phyloP scores from a whole-genome alignment of 2,329 filamentous ascomycete species.

The Cladophialophora immunda region DNA sequence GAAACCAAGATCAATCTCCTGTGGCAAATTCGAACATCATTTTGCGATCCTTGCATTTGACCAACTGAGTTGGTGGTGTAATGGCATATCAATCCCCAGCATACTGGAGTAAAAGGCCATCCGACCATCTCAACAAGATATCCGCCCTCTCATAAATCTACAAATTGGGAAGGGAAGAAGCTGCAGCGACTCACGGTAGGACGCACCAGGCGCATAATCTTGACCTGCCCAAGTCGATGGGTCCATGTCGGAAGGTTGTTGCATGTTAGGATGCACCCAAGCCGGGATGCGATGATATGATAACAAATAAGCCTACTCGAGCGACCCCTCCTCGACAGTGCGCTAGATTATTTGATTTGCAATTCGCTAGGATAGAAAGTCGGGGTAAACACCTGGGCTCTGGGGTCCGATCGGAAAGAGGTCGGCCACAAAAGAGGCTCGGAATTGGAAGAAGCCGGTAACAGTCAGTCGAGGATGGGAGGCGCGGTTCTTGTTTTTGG shows the following conservation, averaged over 20 bases:
- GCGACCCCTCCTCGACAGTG: neutral
- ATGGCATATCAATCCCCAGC: neutral
- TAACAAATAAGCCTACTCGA: conserved; percentile 20
- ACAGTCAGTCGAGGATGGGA: conserved; percentile 20
- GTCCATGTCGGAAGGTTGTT: conserved; percentile 34
- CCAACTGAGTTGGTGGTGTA: neutral
- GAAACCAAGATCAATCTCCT: neutral
- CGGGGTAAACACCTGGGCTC: conserved; percentile 3
- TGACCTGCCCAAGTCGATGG: conserved; percentile 29
- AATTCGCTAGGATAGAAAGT: conserved; percentile 3
- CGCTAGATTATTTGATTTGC: neutral
- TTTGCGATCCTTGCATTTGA: neutral
- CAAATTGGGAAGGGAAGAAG: neutral
- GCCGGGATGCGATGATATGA: conserved; percentile 27
- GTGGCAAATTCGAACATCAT: neutral
- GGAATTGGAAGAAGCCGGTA: conserved; percentile 18
- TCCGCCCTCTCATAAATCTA: neutral
- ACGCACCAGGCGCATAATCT: conserved; percentile 29
- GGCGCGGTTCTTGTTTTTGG: conserved; percentile 4
- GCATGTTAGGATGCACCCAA: conserved; percentile 29
- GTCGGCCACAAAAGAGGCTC: conserved; percentile 6
- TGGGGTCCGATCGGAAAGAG: conserved; percentile 7
- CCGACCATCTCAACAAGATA: neutral
- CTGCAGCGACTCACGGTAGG: conserved; percentile 27
- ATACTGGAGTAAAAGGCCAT: neutral